phyloP scores from a whole-genome alignment of 2,329 filamentous ascomycete genomes.

The Fusarium lyarnte region DNA sequence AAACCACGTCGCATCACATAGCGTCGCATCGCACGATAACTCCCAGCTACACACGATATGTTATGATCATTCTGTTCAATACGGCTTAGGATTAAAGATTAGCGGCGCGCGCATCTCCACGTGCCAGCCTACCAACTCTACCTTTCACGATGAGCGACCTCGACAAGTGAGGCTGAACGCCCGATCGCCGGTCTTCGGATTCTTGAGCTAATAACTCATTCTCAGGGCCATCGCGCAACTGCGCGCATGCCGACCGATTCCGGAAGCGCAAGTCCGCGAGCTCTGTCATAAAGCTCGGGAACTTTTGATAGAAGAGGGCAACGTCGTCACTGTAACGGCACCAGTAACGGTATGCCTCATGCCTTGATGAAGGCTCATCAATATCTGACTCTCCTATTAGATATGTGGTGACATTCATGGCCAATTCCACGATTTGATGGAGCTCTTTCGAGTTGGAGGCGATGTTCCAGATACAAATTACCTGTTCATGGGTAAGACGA shows the following conservation, averaged over 20 bases:
- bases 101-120: constrained; percentile 38
- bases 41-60: constrained; percentile 34
- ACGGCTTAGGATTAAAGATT: constrained; percentile 13
- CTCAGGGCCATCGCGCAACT: constrained; percentile 91
- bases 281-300: constrained; percentile 97
- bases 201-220: constrained; percentile 16
- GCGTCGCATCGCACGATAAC: neutral
- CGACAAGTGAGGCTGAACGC: constrained; percentile 73
- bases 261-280: constrained; percentile 93
- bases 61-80: constrained; percentile 32
- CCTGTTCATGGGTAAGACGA: constrained; percentile 85
- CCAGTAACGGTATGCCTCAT: constrained; percentile 79
- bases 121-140: constrained; percentile 20
- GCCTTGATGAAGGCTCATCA: neutral
- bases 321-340: constrained; percentile 93
- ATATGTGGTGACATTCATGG: constrained; percentile 98
- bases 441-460: constrained; percentile 91
- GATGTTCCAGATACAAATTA: constrained; percentile 97
- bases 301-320: constrained; percentile 95
- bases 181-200: constrained; percentile 4
- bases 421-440: constrained; percentile 97
- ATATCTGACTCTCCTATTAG: constrained; percentile 51
- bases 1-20: neutral
- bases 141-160: constrained; percentile 82
- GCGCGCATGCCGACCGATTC: constrained; percentile 94